A percentile compares a stretch with the other conserved stretches of the same genome.
Evolutionary conservation across 2,329 filamentous ascomycete species (phyloP).

Genomic region (Diaporthe ilicicola): DNA sequence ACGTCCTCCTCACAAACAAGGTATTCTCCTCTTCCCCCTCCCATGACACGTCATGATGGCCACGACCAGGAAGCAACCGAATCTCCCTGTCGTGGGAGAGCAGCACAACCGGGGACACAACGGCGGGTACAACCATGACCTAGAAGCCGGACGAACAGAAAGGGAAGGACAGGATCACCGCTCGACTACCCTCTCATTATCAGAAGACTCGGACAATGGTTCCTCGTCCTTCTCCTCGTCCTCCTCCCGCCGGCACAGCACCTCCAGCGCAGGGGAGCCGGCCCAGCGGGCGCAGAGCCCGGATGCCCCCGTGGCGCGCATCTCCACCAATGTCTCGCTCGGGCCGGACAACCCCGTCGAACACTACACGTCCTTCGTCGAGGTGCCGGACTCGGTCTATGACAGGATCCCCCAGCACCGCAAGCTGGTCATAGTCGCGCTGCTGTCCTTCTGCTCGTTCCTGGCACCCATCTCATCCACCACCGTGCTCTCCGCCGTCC

Average conservation of each 20-base stretch:
- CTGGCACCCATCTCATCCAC: slow-evolving; percentile 76
- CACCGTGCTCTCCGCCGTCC: slow-evolving; percentile 70
- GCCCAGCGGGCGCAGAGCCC: neutral
- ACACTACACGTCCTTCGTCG: slow-evolving; percentile 42
- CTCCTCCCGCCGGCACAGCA: slow-evolving; percentile 15
- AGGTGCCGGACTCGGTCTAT: slow-evolving; percentile 67
- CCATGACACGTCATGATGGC: neutral
- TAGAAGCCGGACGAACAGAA: slow-evolving; percentile 11
- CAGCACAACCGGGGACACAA: neutral
- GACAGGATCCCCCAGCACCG: slow-evolving; percentile 66
- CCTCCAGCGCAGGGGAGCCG: neutral
- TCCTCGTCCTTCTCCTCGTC: neutral
- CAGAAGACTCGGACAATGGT: slow-evolving; percentile 2
- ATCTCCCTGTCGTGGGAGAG: neutral
- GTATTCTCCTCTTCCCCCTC: neutral
- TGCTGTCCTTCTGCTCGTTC: slow-evolving; percentile 79
- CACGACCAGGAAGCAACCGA: neutral
- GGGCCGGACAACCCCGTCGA: slow-evolving; percentile 40
- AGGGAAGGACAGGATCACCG: slow-evolving; percentile 6
- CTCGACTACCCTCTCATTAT: slow-evolving; percentile 1
- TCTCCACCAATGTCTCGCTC: slow-evolving; percentile 37
- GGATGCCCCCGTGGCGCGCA: slow-evolving; percentile 21
- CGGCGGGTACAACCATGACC: neutral
- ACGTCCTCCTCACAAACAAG: slow-evolving; percentile 16
- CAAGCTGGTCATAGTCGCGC: slow-evolving; percentile 72